Base-by-base conservation (phyloP, 768 basidiomycete genomes). In the Artomyces pyxidatus region DNA sequence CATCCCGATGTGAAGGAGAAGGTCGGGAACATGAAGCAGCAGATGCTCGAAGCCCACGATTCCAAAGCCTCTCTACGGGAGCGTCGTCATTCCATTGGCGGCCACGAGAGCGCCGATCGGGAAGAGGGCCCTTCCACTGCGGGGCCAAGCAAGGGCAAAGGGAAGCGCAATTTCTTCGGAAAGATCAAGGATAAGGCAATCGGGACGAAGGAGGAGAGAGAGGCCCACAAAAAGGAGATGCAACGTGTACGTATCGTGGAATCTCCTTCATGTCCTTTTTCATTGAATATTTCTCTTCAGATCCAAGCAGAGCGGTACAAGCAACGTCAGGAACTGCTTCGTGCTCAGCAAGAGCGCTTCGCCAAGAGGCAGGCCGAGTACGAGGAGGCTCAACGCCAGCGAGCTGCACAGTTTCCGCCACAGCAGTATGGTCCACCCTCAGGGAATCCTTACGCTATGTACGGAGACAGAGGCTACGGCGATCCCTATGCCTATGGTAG, bases 171-270 rank as follows among this genome's bases (percentile, higher is more conserved):
- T 0, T 68, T 85, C 52, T 70, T 86, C 53, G 75, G 71, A 1
- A 80, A 72, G 57, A 50, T 85, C 55, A 84, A 81, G 58, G 81
- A 84, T 57, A 81, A 77, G 58, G 69, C 77, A 0, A 74, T 78
- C 11, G 78, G 78, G 1, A 82, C 80, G 3, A 80, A 78, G 60
- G 81, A 83, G 56, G 81, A 83, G 61, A 68, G 81, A 5, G 76
- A 80, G 58, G 68, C 70, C 38, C 64, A 67, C 23, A 68, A 55
- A 56, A 63, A 58, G 16, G 59, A 66, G 41, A 58, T 59, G 47
- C 63, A 61, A 6, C 62, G 67, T 58, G 65, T 66, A 45, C 17
- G 50, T 55, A 22, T 35, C 11, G 14, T 9, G 3, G 17, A 22
- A 2, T 27, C 37, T 26, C 38, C 21, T 2, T 28, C 14, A 10